Evolutionary conservation across 2,329 filamentous ascomycete genomes (phyloP).

Genomic region (Trichoderma sp.): DNA sequence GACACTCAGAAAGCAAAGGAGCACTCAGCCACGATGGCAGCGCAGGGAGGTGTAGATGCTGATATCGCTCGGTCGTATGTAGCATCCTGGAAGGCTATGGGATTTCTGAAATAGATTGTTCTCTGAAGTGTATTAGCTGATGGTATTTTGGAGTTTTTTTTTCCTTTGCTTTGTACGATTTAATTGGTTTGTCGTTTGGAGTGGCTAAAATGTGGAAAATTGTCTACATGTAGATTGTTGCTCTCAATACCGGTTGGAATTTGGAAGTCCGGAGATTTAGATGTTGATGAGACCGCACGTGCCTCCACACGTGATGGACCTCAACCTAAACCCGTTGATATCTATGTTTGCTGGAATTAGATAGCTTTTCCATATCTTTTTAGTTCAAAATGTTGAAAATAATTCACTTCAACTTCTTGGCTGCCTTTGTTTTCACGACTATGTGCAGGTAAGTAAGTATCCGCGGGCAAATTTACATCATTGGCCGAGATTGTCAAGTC

Average conservation of each 20-base stretch:
- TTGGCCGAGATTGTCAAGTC: background rate
- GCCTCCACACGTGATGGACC: background rate
- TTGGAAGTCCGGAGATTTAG: background rate
- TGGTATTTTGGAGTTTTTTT: background rate
- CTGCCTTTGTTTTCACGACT: accelerated
- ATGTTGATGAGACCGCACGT: background rate
- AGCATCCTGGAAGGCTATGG: background rate
- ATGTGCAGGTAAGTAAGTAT: background rate
- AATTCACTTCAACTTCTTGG: background rate
- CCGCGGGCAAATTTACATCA: background rate
- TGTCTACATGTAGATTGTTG: background rate
- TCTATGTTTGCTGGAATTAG: background rate
- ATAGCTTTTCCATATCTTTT: background rate
- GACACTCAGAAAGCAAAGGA: constrained; percentile 18
- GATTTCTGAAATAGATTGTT: background rate
- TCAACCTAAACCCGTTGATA: background rate
- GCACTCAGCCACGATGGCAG: constrained; percentile 13
- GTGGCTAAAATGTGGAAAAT: background rate
- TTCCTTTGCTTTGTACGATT: background rate
- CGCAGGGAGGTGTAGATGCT: background rate
- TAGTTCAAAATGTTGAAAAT: background rate
- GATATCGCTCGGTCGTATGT: background rate
- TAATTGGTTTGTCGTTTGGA: background rate
- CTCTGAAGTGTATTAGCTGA: background rate
- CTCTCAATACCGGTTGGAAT: background rate